Conservation (phyloP, 441 rosid genomes). For the Arabidopsis hybrid region DNA sequence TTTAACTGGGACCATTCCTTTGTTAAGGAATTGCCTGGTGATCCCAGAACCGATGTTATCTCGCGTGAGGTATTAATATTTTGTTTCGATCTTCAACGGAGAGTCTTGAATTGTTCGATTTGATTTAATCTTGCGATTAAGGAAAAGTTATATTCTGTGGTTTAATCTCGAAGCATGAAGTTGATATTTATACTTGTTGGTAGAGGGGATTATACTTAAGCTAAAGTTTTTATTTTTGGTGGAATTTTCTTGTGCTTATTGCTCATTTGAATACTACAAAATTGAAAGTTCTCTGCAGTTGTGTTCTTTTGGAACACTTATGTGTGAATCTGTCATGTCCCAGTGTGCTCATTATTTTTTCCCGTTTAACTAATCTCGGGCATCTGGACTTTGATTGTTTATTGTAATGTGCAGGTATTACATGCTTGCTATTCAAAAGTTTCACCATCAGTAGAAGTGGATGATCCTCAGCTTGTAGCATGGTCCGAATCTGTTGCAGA, state of each 20-base stretch:
- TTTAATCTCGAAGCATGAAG: constrained; percentile 3
- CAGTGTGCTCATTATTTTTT: background rate
- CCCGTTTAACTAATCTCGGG: background rate
- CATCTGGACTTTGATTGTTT: background rate
- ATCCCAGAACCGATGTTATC: constrained; percentile 64
- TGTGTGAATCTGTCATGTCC: background rate
- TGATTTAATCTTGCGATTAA: background rate
- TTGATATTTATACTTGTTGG: constrained; percentile 12
- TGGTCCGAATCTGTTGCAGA: constrained; percentile 94
- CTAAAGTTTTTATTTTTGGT: background rate
- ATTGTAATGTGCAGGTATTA: constrained; percentile 57
- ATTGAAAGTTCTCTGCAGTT: background rate
- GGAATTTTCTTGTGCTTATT: background rate
- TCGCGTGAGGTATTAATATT: constrained; percentile 74
- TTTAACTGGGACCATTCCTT: constrained; percentile 95
- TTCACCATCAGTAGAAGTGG: constrained; percentile 83
- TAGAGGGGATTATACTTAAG: constrained; percentile 1
- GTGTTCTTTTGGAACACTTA: background rate
- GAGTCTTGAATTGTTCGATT: constrained; percentile 1
- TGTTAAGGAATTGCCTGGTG: constrained; percentile 86
- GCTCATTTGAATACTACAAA: constrained; percentile 16
- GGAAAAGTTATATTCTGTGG: background rate
- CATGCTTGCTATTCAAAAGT: constrained; percentile 93
- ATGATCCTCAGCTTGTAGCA: constrained; percentile 89
- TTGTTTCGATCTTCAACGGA: constrained; percentile 2